Evolutionary conservation across 2,329 filamentous ascomycete species (phyloP).

Genomic region (Aspergillus glaucus): DNA sequence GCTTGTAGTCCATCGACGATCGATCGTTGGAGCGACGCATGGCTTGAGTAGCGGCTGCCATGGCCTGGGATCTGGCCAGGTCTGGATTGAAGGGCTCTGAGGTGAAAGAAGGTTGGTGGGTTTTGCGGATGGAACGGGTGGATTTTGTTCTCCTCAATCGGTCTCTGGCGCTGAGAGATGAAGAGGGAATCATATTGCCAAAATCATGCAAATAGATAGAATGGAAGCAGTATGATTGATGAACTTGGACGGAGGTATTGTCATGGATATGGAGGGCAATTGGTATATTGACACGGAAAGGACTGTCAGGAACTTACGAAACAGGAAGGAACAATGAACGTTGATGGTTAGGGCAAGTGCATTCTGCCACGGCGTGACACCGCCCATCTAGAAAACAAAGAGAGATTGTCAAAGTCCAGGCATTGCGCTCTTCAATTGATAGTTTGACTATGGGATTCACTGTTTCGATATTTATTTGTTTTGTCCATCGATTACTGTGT

Average conservation of each 20-base stretch:
- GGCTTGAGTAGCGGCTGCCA: constrained; percentile 37
- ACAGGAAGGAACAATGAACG: background rate
- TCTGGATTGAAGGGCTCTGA: constrained; percentile 25
- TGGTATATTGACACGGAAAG: too few relatives aligned
- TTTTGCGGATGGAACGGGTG: constrained; percentile 30
- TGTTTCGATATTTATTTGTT: too few relatives aligned
- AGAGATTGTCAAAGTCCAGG: too few relatives aligned
- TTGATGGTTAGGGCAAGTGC: background rate
- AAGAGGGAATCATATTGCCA: constrained; percentile 20
- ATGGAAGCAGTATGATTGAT: constrained; percentile 3
- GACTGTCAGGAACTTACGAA: background rate
- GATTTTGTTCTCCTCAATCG: constrained; percentile 35
- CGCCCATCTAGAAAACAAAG: too few relatives aligned
- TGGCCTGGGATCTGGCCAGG: constrained; percentile 28
- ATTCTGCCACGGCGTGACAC: too few relatives aligned
- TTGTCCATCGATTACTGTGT: too few relatives aligned
- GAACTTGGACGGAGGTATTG: constrained; percentile 5
- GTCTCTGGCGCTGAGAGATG: constrained; percentile 23
- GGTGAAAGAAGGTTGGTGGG: constrained; percentile 14
- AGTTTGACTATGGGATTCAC: too few relatives aligned
- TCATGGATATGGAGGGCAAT: constrained; percentile 1
- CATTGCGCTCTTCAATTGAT: too few relatives aligned
- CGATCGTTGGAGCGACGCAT: constrained; percentile 33
- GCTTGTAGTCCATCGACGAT: constrained; percentile 19
- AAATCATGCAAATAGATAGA: constrained; percentile 4